Base-by-base conservation (phyloP, 768 basidiomycete species). In the Neoboletus brunneissimus region DNA sequence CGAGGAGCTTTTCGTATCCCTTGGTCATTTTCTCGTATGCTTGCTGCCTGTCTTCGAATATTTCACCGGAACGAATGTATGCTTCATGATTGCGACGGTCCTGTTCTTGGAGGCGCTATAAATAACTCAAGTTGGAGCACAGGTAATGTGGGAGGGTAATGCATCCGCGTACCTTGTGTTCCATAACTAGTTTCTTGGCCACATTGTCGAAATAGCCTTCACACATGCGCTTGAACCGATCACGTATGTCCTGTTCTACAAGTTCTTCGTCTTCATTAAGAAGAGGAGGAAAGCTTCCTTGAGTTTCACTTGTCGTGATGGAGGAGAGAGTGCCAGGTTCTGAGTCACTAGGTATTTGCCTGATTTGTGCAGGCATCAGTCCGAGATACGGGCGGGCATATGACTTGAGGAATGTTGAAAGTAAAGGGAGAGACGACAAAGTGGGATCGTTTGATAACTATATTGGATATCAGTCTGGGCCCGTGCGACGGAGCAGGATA, bases 1-100 rank as follows among this genome's bases (percentile, higher is more conserved):
- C 77, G 47, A 94, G 81, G 23, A 98, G 75, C 57, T 95, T 93
- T 73, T 99, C 97, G 64, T 98, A 98, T 44, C 86, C 82, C 73
- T 91, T 94, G 38, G 94, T 94, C 91, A 98, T 97, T 75, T 93
- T 94, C 77, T 99, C 97, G 69, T 99, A 99, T 11, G 91, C 94
- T 72, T 98, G 95, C 70, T 98, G 96, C 34, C 97, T 85, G 71
- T 99, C 97, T 68, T 99, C 97, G 63, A 99, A 99, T 59, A 99
- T 98, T 73, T 99, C 96, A 27, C 97, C 97, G 3, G 95, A 98
- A 32, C 95, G 92, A 62, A 99, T 98, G 69, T 99, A 99, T 55
- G 97, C 97, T 77, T 99, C 97, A 68, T 98, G 96, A 65, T 99
- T 99, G 49, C 89, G 82, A 59, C 88, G 87, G 71, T 98, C 97